phyloP scores from a whole-genome alignment of 305 asterid genomes.

The Coffea humblotiana region DNA sequence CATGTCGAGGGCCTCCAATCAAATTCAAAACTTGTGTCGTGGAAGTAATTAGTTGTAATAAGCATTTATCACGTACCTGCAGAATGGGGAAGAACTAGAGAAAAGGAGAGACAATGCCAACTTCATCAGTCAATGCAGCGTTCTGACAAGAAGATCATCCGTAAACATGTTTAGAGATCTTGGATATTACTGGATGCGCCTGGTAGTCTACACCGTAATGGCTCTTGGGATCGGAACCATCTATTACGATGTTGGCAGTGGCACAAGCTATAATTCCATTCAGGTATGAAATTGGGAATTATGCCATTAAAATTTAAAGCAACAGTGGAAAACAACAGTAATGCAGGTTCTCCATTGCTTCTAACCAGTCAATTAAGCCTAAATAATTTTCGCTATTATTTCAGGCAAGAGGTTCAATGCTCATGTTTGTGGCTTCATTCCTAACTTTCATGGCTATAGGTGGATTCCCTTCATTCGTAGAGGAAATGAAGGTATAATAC shows the following conservation, averaged over 20 bases:
- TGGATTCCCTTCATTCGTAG: conserved; percentile 38
- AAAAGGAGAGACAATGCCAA: conserved; percentile 27
- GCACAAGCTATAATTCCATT: conserved; percentile 15
- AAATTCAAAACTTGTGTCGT: background rate
- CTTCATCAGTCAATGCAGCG: conserved; percentile 27
- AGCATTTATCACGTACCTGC: background rate
- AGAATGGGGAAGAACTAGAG: conserved; percentile 33
- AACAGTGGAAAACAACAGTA: background rate
- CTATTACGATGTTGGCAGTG: conserved; percentile 22
- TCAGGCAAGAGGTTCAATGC: conserved; percentile 34
- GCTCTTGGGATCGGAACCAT: conserved; percentile 29
- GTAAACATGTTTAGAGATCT: conserved; percentile 45
- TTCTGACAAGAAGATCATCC: conserved; percentile 40
- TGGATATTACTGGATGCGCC: conserved; percentile 49
- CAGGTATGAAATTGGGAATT: conserved; percentile 13
- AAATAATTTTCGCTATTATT: background rate
- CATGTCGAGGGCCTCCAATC: background rate
- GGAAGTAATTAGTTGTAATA: background rate
- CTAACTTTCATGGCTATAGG: conserved; percentile 40
- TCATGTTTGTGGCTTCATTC: conserved; percentile 34
- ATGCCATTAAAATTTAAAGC: background rate
- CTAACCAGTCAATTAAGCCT: background rate
- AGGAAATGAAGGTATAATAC: conserved; percentile 34
- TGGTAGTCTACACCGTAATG: conserved; percentile 21
- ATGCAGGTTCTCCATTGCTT: background rate